Percentiles rank a stretch among this genome's conserved stretches.
Evolutionary conservation across 2,329 filamentous ascomycete species (phyloP).

Genomic region (Apiospora aurea): DNA sequence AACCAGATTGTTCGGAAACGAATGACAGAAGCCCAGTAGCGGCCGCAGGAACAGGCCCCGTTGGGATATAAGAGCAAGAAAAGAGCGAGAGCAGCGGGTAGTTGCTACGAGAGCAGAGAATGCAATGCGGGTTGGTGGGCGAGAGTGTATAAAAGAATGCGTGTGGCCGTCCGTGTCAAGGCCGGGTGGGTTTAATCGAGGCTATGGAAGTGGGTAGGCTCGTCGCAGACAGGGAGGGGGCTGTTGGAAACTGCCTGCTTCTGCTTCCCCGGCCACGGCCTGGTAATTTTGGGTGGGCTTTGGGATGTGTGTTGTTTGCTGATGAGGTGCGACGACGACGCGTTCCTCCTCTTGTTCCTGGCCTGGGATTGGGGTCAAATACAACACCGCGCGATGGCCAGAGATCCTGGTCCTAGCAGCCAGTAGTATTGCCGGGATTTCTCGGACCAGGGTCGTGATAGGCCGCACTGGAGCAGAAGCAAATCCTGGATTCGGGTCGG

Average conservation of each 20-base stretch:
- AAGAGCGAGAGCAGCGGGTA: slow-evolving; percentile 4
- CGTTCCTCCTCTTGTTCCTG: neutral
- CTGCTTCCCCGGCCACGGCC: slow-evolving; percentile 9
- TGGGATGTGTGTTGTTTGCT: slow-evolving; percentile 17
- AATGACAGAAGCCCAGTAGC: neutral
- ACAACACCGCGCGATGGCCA: slow-evolving; percentile 1
- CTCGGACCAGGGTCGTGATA: neutral
- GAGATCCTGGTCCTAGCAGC: neutral
- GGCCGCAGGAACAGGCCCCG: slow-evolving; percentile 17
- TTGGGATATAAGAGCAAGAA: slow-evolving; percentile 15
- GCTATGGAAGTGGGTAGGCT: slow-evolving; percentile 17
- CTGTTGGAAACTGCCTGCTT: slow-evolving; percentile 17
- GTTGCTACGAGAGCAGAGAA: slow-evolving; percentile 16
- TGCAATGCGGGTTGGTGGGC: neutral
- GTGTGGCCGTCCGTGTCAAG: slow-evolving; percentile 1
- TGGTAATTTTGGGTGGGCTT: neutral
- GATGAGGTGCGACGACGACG: slow-evolving; percentile 19
- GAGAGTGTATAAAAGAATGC: slow-evolving; percentile 20
- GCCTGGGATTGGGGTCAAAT: neutral
- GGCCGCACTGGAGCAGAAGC: neutral
- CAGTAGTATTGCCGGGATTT: slow-evolving; percentile 2
- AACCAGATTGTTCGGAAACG: slow-evolving; percentile 17
- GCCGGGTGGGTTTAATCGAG: neutral
- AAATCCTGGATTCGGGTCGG: slow-evolving; percentile 1
- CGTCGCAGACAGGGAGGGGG: slow-evolving; percentile 16